Evolutionary conservation across 768 basidiomycete species (phyloP).

Genomic region (Guyanaporus albipodus): DNA sequence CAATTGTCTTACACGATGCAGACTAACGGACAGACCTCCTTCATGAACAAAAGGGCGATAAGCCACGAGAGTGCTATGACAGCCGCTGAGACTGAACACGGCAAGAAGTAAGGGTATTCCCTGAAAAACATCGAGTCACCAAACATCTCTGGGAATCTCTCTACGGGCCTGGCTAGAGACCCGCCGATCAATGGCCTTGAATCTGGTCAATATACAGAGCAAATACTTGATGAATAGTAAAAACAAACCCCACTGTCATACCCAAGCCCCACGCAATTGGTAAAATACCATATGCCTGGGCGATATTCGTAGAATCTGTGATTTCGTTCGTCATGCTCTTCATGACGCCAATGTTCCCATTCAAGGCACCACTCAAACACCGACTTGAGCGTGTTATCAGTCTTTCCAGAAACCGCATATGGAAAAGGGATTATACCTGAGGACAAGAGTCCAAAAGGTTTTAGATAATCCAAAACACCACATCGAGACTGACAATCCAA

Average conservation of each 20-base stretch:
- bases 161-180: constrained; percentile 56
- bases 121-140: constrained; percentile 54
- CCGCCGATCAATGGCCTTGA: constrained; percentile 75
- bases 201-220: too few species aligned
- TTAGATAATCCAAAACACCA: constrained; percentile 45
- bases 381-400: constrained; percentile 30
- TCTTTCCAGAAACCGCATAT: neutral
- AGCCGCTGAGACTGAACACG: constrained; percentile 63
- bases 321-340: constrained; percentile 47
- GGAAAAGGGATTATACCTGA: constrained; percentile 30
- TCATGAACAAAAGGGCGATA: constrained; percentile 48
- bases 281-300: constrained; percentile 51
- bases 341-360: constrained; percentile 54
- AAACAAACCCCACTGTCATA: constrained; percentile 39
- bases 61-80: constrained; percentile 52
- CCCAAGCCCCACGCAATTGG: constrained; percentile 48
- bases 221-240: neutral
- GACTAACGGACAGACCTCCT: constrained; percentile 57
- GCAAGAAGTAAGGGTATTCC: constrained; percentile 69
- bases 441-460: constrained; percentile 41
- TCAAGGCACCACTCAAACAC: constrained; percentile 43
- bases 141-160: constrained; percentile 61
- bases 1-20: too few species aligned
- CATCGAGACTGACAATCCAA: constrained; percentile 45
- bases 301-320: constrained; percentile 32